Evolutionary conservation across 352 stramenopile genomes (phyloP), one percentile per base, ranked within the genome.

Genomic region (Globisporangium sylvaticum): DNA sequence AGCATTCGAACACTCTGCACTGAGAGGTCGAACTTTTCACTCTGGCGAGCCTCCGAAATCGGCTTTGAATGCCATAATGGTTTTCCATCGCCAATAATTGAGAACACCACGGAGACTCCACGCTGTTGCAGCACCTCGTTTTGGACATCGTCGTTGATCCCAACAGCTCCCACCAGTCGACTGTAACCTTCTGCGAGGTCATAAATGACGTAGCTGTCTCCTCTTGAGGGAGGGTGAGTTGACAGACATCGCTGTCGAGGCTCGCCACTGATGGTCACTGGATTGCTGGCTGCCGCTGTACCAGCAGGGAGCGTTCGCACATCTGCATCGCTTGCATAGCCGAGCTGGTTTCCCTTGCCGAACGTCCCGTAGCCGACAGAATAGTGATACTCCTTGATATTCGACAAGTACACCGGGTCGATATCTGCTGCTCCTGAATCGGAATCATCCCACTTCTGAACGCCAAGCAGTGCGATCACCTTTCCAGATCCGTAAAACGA

Each of bases 401-500:
- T 95, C 27, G 85, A 92, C 42, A 96, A 67, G 58, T 80, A 95
- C 0, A 91, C 59, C 0, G 81, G 87, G 25, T 96, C 84, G 39
- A 80, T 32, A 20, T 69, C 46, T 7, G 68, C 67, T 9, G 29
- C 54, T 10, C 74, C 75, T 7, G 57, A 25, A 37, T 79, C 70
- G 18, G 73, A 57, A 53, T 92, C 81, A 50, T 94, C 87, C 87
- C 85, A 94, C 55, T 92, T 92, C 1, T 90, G 84, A 5, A 95
- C 73, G 27, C 84, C 75, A 39, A 94, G 73, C 27, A 95, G 66
- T 0, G 87, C 90, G 59, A 95, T 94, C 8, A 95, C 88, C 67
- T 96, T 96, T 0, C 88, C 88, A 0, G 88, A 95, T n/a, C 88
- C 88, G 61, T 96, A 96, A 50, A 96, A 96, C 15, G 87, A 95